Conservation (phyloP, 2,329 filamentous ascomycete genomes). For the Xylaria sp. region DNA sequence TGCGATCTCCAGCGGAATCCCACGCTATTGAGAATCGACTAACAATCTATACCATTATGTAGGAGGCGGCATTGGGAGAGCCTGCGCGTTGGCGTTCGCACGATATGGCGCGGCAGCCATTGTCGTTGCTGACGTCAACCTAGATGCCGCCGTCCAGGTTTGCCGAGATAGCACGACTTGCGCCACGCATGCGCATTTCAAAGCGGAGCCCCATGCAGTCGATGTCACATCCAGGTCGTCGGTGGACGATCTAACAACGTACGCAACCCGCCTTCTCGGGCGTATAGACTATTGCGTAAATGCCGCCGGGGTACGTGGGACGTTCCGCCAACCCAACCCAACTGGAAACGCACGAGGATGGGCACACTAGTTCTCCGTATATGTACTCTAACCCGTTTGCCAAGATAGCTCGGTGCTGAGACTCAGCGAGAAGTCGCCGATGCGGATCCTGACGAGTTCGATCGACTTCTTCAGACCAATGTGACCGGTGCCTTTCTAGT, state of each 20-base stretch:
- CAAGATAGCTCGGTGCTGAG: neutral
- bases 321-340: neutral
- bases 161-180: neutral
- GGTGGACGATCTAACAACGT: neutral
- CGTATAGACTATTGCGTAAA: conserved; percentile 35
- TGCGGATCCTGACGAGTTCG: conserved; percentile 21
- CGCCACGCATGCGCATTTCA: neutral
- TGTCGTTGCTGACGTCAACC: conserved; percentile 28
- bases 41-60: neutral
- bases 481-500: conserved; percentile 32
- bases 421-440: neutral
- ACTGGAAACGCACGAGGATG: neutral
- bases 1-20: neutral
- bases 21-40: neutral
- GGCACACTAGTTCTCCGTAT: no score
- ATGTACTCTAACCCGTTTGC: neutral
- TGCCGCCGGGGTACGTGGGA: conserved; percentile 34
- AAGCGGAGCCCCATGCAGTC: neutral
- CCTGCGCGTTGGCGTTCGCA: conserved; percentile 15
- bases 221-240: conserved; percentile 1
- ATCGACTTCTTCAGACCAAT: conserved; percentile 27
- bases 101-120: conserved; percentile 14
- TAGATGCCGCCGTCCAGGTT: conserved; percentile 13
- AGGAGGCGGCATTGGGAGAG: conserved; percentile 32
- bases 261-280: conserved; percentile 17